Conservation (phyloP, 208 protist genomes). For the Lotmaria passim region DNA sequence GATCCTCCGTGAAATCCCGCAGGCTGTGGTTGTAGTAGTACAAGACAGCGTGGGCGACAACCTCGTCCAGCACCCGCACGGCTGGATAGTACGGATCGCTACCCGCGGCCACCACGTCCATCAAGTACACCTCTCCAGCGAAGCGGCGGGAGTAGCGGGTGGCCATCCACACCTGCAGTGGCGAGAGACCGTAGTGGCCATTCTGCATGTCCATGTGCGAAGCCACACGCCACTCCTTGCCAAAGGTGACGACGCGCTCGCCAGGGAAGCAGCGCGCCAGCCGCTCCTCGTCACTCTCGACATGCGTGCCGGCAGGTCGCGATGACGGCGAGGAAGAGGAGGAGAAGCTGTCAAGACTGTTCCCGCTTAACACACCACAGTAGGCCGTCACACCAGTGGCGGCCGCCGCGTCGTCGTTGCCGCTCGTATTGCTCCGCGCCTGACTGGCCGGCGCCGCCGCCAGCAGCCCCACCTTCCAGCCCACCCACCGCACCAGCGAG, state of each 20-base stretch:
- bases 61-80: conserved; percentile 78
- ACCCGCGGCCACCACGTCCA: conserved; percentile 71
- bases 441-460: background rate
- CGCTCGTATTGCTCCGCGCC: conserved; percentile 1
- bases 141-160: conserved; percentile 68
- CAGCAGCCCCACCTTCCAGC: conserved; percentile 18
- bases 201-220: conserved; percentile 50
- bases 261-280: conserved; percentile 21
- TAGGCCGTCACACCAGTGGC: background rate
- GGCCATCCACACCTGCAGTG: conserved; percentile 77
- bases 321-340: background rate
- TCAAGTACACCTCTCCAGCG: conserved; percentile 76
- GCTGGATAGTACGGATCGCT: conserved; percentile 66
- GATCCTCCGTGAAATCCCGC: conserved; percentile 75
- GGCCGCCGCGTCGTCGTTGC: background rate
- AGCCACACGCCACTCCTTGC: conserved; percentile 24
- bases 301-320: background rate
- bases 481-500: conserved; percentile 21
- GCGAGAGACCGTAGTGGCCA: conserved; percentile 63
- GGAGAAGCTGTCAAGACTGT: background rate
- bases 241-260: conserved; percentile 40
- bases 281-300: conserved; percentile 5
- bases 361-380: conserved; percentile 9
- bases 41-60: conserved; percentile 82
- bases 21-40: conserved; percentile 82